phyloP scores from a whole-genome alignment of 1,139 yeast species.

The Candida sanyaensis region DNA sequence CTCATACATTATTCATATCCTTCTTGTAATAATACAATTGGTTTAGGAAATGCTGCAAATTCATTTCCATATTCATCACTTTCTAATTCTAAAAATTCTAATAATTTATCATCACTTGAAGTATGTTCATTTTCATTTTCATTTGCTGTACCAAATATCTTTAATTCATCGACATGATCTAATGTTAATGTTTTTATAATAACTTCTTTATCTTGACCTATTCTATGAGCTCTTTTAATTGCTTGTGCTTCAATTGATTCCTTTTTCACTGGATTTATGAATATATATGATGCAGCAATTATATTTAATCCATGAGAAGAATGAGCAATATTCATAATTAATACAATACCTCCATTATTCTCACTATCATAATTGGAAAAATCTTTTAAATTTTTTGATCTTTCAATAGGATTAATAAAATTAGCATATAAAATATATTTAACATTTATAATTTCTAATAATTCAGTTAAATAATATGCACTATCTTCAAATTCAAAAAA shows the following conservation, averaged over 20 bases:
- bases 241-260: conserved; percentile 54
- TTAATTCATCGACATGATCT: conserved; percentile 3
- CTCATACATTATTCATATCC: not conserved
- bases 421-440: conserved; percentile 66
- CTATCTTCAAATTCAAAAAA: conserved; percentile 73
- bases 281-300: conserved; percentile 66
- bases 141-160: not conserved
- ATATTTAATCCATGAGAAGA: conserved; percentile 75
- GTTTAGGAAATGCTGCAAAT: not conserved
- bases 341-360: conserved; percentile 46
- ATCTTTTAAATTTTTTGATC: conserved; percentile 55
- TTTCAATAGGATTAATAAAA: conserved; percentile 48
- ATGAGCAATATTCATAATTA: conserved; percentile 66
- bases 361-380: conserved; percentile 44
- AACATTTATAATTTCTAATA: conserved; percentile 61
- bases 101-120: not conserved
- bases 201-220: conserved; percentile 11
- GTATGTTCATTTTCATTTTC: not conserved
- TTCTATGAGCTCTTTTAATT: conserved; percentile 15
- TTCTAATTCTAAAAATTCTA: conserved; percentile 1
- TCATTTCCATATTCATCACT: not conserved
- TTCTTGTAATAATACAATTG: not conserved
- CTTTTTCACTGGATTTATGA: conserved; percentile 71
- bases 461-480: conserved; percentile 67
- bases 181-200: not conserved